These are phyloP conservation scores for Tylopilus sp. DNA, from an alignment of 1,284 basidiomycete species.

Conservation along the genomic window DNA sequence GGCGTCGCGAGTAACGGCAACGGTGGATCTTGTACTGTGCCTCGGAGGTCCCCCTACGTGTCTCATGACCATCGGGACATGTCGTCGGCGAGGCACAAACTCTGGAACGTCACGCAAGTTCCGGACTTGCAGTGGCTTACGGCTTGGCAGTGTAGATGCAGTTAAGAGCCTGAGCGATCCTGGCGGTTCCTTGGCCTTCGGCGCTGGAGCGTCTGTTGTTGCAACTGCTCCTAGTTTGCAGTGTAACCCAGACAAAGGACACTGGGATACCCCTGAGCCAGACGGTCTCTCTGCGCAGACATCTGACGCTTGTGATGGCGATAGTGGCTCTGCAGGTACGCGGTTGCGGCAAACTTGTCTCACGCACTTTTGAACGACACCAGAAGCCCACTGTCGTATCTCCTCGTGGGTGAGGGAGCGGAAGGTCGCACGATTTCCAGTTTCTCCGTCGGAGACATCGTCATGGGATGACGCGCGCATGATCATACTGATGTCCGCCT, in stretches of 20 bases:
- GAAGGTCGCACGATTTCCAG: conserved; percentile 5
- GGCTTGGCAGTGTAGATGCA: neutral
- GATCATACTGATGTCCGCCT: conserved; percentile 20
- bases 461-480: conserved; percentile 22
- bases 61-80: neutral
- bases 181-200: neutral
- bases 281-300: conserved; percentile 30
- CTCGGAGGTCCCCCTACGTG: neutral
- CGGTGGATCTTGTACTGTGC: neutral
- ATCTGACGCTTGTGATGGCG: conserved; percentile 29
- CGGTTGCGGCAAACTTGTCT: conserved; percentile 18
- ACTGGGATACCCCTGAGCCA: conserved; percentile 34
- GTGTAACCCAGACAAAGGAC: conserved; percentile 39
- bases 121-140: conserved; percentile 9
- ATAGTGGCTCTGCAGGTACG: conserved; percentile 11
- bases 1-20: conserved; percentile 12
- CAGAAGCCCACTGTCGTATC: conserved; percentile 25
- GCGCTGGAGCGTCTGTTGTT: neutral
- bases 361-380: conserved; percentile 27
- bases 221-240: conserved; percentile 14
- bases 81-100: conserved; percentile 27
- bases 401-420: conserved; percentile 23
- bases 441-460: conserved; percentile 10
- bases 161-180: neutral
- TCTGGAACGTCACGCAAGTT: conserved; percentile 23